A percentile compares a stretch with the other conserved stretches of the same genome.
These are phyloP conservation scores for Globisporangium abappressorium DNA, from an alignment of 352 stramenopile species.

Conservation along the genomic window DNA sequence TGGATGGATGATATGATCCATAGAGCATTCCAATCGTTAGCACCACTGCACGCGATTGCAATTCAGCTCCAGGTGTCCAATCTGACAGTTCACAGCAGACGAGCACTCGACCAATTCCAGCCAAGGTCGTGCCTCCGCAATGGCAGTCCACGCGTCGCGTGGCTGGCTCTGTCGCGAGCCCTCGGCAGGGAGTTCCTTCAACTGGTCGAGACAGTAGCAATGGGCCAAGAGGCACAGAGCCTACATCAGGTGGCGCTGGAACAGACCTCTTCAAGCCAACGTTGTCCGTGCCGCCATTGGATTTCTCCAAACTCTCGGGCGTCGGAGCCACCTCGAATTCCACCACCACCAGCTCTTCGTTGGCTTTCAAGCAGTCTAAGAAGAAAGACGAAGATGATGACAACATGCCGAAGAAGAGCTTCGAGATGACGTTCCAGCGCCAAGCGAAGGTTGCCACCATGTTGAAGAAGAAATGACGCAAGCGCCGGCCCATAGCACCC, in stretches of 20 bases:
- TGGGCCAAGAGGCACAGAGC: too few species aligned
- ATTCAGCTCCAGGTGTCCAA: background rate
- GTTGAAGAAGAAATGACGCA: slow-evolving; percentile 45
- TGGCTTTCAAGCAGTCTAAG: background rate
- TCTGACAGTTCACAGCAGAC: background rate
- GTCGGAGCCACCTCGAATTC: background rate
- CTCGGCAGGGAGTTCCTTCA: background rate
- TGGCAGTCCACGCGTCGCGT: slow-evolving; percentile 61
- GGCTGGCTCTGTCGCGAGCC: slow-evolving; percentile 20
- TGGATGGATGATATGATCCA: background rate
- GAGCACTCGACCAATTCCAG: slow-evolving; percentile 3
- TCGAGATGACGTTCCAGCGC: slow-evolving; percentile 42
- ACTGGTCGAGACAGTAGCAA: background rate
- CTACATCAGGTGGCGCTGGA: background rate
- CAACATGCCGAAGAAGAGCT: slow-evolving; percentile 33
- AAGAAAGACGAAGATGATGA: background rate
- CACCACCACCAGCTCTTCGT: background rate
- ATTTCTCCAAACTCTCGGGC: slow-evolving; percentile 27
- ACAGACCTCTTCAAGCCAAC: background rate
- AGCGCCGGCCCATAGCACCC: background rate
- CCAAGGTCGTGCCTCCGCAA: slow-evolving; percentile 32
- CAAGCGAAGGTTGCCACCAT: slow-evolving; percentile 51
- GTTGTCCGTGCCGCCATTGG: slow-evolving; percentile 19
- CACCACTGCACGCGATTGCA: background rate
- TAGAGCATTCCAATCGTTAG: slow-evolving; percentile 4